Conservation (phyloP, 2,329 filamentous ascomycete genomes). For the Aspergillus jensenii region DNA sequence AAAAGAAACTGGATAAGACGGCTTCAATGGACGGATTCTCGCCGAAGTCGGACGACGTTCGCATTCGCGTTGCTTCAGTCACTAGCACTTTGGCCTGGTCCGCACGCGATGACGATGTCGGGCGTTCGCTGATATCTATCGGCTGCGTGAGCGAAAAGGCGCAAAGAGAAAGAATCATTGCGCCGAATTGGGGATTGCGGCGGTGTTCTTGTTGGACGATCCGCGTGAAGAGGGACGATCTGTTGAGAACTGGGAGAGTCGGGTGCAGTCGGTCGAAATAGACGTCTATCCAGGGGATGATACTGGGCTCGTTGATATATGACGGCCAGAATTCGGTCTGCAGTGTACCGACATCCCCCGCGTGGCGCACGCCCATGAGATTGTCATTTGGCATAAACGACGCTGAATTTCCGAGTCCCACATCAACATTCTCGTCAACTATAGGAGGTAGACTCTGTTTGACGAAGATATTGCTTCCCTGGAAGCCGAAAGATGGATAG, state of each 20-base stretch:
- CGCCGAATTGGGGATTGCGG: slow-evolving; percentile 43
- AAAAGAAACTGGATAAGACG: slow-evolving; percentile 69
- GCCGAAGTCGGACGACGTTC: slow-evolving; percentile 42
- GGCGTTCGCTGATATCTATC: slow-evolving; percentile 44
- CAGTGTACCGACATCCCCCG: too few relatives aligned
- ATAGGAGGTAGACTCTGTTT: neutral
- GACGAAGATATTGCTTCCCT: neutral
- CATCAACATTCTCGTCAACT: neutral
- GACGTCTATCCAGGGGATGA: slow-evolving; percentile 45
- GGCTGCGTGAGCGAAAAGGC: slow-evolving; percentile 47
- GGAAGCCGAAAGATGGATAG: neutral
- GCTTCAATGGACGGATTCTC: slow-evolving; percentile 43
- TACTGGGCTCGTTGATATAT: slow-evolving; percentile 41
- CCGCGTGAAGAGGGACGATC: slow-evolving; percentile 42
- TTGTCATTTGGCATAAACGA: neutral
- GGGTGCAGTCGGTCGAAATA: slow-evolving; percentile 47
- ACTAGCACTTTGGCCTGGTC: slow-evolving; percentile 44
- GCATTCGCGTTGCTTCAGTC: slow-evolving; percentile 45
- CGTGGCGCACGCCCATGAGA: neutral
- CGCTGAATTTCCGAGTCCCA: neutral
- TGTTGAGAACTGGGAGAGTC: slow-evolving; percentile 43
- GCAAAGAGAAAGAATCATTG: slow-evolving; percentile 44
- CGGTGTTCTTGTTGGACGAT: slow-evolving; percentile 46
- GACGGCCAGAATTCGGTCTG: slow-evolving; percentile 35
- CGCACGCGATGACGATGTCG: slow-evolving; percentile 34